phyloP scores from a whole-genome alignment of 2,329 filamentous ascomycete genomes.

The Xylaria sp. region DNA sequence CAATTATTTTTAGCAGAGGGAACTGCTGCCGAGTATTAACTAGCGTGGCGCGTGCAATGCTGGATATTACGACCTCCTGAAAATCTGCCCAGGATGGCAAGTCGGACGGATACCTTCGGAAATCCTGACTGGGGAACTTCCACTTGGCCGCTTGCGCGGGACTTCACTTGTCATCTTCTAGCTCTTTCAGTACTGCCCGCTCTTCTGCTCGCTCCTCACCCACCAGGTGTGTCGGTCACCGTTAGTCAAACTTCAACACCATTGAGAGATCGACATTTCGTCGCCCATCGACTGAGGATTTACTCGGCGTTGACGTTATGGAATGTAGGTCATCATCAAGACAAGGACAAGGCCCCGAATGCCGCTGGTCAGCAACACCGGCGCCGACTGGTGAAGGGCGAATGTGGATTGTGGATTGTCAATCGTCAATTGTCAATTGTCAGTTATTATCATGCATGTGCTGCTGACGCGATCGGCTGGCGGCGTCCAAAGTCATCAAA shows the following conservation, averaged over 20 bases:
- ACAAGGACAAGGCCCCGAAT: neutral
- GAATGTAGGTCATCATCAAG: constrained; percentile 10
- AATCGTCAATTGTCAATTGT: constrained; percentile 3
- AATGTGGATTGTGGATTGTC: neutral
- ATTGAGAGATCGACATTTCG: constrained; percentile 21
- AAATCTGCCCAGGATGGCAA: constrained; percentile 29
- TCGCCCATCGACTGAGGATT: neutral
- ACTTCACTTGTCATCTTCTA: constrained; percentile 7
- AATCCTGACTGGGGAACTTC: constrained; percentile 25
- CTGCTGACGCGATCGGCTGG: constrained; percentile 18
- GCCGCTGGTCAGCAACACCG: neutral
- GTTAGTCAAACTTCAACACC: neutral
- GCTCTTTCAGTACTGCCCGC: constrained; percentile 2
- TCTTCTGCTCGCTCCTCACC: no score
- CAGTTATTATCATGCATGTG: neutral
- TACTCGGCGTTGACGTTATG: neutral
- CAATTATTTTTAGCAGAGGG: neutral
- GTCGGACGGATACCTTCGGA: constrained; percentile 25
- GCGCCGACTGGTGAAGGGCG: neutral
- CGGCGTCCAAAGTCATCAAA: constrained; percentile 4
- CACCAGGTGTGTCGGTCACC: constrained; percentile 4
- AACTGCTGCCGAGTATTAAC: neutral
- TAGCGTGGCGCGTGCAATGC: constrained; percentile 9
- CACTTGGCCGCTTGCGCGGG: constrained; percentile 18
- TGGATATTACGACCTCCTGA: constrained; percentile 33